Percentiles rank a stretch among this genome's conserved stretches.
Conservation (phyloP, 768 basidiomycete species). For the Auriscalpium vulgare region DNA sequence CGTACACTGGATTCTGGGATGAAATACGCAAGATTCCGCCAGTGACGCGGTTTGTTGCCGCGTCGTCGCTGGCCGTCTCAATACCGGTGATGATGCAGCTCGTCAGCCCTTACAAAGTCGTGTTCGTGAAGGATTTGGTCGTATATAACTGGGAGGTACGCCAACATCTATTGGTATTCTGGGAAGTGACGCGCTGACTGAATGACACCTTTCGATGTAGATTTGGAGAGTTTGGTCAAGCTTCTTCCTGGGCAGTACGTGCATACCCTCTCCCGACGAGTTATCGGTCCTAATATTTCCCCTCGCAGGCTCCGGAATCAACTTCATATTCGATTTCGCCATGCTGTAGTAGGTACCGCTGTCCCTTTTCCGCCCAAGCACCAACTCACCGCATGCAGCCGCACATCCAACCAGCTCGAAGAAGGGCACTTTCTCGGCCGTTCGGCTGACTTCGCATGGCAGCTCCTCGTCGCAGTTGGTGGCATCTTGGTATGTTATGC, state of each 20-base stretch:
- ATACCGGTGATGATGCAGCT: constrained; percentile 48
- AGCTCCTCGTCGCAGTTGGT: constrained; percentile 46
- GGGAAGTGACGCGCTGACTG: not conserved
- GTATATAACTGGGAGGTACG: constrained; percentile 46
- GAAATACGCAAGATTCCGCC: constrained; percentile 79
- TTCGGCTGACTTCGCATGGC: constrained; percentile 75
- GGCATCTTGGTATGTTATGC: constrained; percentile 49
- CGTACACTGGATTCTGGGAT: constrained; percentile 21
- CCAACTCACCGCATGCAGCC: constrained; percentile 33
- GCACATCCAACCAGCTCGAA: constrained; percentile 60
- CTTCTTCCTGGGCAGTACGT: constrained; percentile 61
- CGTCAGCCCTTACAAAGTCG: constrained; percentile 41
- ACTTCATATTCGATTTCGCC: constrained; percentile 55
- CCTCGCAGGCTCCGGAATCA: constrained; percentile 37
- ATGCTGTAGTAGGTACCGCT: constrained; percentile 57
- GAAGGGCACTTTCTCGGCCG: constrained; percentile 44
- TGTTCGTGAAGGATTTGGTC: constrained; percentile 45
- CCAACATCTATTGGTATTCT: constrained; percentile 2
- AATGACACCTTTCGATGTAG: constrained; percentile 27
- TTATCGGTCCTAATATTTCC: too few relatives aligned
- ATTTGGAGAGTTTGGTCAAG: constrained; percentile 68
- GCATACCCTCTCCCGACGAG: not conserved
- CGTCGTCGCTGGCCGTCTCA: constrained; percentile 54
- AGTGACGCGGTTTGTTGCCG: constrained; percentile 65
- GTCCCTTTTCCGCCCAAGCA: not conserved